Evolutionary conservation across 2,329 filamentous ascomycete species (phyloP).

Genomic region (Trichoderma sp.): DNA sequence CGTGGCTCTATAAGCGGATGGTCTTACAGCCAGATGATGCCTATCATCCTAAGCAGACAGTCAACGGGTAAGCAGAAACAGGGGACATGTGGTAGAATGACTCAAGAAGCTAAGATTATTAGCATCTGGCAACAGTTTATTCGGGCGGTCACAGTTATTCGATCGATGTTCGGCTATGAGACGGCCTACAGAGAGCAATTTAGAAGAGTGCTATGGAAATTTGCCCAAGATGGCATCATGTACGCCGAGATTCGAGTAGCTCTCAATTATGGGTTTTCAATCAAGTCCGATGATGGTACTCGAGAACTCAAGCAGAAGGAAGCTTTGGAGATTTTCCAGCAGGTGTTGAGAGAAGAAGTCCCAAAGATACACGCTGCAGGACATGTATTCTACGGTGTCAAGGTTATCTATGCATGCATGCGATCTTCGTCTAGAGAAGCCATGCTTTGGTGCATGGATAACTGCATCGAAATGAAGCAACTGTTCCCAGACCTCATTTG

Average conservation of each 20-base stretch:
- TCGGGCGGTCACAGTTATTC: conserved; percentile 1
- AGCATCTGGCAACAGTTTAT: conserved; percentile 8
- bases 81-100: neutral
- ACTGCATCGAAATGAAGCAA: conserved; percentile 79
- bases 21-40: conserved; percentile 6
- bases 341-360: conserved; percentile 75
- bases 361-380: conserved; percentile 73
- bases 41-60: conserved; percentile 6
- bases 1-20: conserved; percentile 1
- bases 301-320: conserved; percentile 1
- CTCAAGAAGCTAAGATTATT: neutral
- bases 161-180: conserved; percentile 5
- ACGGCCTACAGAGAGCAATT: conserved; percentile 3
- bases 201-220: neutral
- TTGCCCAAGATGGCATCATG: conserved; percentile 9
- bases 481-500: conserved; percentile 70
- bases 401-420: conserved; percentile 81
- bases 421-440: conserved; percentile 37
- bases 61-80: neutral
- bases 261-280: conserved; percentile 1
- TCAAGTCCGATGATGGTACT: conserved; percentile 4
- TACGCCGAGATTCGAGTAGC: conserved; percentile 11
- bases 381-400: conserved; percentile 75
- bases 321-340: neutral
- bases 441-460: conserved; percentile 61